Evolutionary conservation across 371 early-diverging fungal genomes (phyloP).

Genomic region (Umbelopsis sp.): DNA sequence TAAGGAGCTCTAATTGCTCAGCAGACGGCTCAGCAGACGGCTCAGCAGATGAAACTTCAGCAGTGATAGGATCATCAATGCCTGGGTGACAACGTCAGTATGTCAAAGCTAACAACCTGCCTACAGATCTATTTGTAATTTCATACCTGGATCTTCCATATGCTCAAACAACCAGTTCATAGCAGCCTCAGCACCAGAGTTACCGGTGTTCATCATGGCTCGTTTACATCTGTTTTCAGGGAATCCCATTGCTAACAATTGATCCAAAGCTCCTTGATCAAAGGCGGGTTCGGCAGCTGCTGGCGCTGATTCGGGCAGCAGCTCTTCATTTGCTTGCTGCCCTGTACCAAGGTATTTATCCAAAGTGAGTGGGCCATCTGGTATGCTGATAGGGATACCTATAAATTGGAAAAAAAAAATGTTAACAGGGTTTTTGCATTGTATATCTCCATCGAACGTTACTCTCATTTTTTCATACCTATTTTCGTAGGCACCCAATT

Average conservation of each 20-base stretch:
- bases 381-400: conserved; percentile 64
- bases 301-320: conserved; percentile 60
- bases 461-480: conserved; percentile 36
- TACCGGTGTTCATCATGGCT: conserved; percentile 81
- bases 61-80: conserved; percentile 49
- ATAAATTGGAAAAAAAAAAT: conserved; percentile 27
- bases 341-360: conserved; percentile 71
- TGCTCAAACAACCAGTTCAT: conserved; percentile 95
- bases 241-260: conserved; percentile 91
- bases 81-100: conserved; percentile 24
- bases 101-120: neutral
- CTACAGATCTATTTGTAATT: neutral
- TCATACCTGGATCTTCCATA: conserved; percentile 88
- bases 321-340: conserved; percentile 70
- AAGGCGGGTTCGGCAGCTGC: conserved; percentile 50
- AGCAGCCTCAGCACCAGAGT: conserved; percentile 83
- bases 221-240: conserved; percentile 80
- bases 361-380: conserved; percentile 53
- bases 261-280: conserved; percentile 69
- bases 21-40: conserved; percentile 43
- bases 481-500: conserved; percentile 90
- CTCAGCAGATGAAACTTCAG: conserved; percentile 18
- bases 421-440: neutral
- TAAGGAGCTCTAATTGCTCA: conserved; percentile 62
- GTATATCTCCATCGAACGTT: no score